Evolutionary conservation across 2,329 filamentous ascomycete genomes (phyloP).

Genomic region (Colletotrichum incanum): DNA sequence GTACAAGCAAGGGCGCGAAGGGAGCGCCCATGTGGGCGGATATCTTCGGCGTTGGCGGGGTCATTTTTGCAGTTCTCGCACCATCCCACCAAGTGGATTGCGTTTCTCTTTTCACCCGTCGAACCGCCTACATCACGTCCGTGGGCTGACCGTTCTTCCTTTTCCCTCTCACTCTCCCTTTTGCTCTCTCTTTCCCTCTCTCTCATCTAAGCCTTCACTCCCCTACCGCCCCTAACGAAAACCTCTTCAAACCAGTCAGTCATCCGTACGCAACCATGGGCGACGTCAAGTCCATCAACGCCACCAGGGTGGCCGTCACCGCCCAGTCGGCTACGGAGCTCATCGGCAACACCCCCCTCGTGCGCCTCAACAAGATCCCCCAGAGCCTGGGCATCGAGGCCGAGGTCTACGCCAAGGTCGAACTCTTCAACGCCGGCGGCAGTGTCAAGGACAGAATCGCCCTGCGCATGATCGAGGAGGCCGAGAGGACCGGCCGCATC

Average conservation of each 20-base stretch:
- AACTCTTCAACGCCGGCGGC: constrained; percentile 94
- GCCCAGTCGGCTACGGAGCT: constrained; percentile 82
- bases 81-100: constrained; percentile 41
- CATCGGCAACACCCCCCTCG: constrained; percentile 96
- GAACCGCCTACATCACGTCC: constrained; percentile 1
- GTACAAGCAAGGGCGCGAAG: background rate
- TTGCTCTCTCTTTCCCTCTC: background rate
- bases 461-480: constrained; percentile 96
- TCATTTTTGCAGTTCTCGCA: constrained; percentile 36
- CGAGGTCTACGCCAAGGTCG: constrained; percentile 91
- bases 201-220: background rate
- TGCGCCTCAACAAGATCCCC: constrained; percentile 93
- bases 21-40: constrained; percentile 28
- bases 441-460: constrained; percentile 97
- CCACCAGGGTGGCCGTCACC: constrained; percentile 50
- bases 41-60: constrained; percentile 44
- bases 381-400: constrained; percentile 91
- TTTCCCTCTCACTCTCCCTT: background rate
- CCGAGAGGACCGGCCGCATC: constrained; percentile 91
- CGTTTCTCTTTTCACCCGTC: constrained; percentile 36
- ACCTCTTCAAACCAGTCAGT: background rate
- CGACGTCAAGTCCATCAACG: constrained; percentile 41
- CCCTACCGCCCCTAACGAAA: background rate
- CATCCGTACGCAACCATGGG: constrained; percentile 38
- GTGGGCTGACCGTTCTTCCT: constrained; percentile 11